Evolutionary conservation across 441 rosid species (phyloP).

Genomic region (Gossypium schwendimanii): DNA sequence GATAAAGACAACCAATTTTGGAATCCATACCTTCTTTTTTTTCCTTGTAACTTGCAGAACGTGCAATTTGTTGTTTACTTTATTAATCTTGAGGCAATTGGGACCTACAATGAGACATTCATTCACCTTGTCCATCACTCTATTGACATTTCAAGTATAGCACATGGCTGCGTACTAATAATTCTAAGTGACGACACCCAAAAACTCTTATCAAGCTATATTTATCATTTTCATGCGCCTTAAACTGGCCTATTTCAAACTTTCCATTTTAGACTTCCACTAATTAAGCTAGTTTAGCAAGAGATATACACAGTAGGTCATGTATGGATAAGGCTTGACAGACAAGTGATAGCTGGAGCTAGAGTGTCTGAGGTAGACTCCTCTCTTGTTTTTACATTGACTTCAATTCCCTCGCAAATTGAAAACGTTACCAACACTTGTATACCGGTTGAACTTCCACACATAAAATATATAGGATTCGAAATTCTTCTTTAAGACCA

Average conservation of each 20-base stretch:
- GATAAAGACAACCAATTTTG: constrained; percentile 3
- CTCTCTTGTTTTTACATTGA: background rate
- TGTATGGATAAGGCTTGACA: background rate
- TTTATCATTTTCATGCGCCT: background rate
- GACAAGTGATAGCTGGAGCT: background rate
- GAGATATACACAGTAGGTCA: background rate
- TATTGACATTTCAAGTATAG: constrained; percentile 6
- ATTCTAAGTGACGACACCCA: background rate
- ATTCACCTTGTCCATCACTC: constrained; percentile 17
- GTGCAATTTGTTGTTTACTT: background rate
- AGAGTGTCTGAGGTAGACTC: background rate
- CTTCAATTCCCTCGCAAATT: background rate
- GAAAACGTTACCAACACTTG: no score
- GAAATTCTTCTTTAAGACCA: no score
- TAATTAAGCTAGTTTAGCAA: background rate
- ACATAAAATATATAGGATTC: no score
- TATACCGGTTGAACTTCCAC: no score
- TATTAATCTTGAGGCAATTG: background rate
- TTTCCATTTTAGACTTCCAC: constrained; percentile 1
- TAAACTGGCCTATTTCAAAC: background rate
- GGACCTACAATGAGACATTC: constrained; percentile 4
- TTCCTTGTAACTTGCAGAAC: background rate
- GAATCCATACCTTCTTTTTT: background rate
- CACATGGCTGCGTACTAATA: background rate
- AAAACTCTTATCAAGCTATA: background rate